Evolutionary conservation across 2,329 filamentous ascomycete species (phyloP), one percentile per base, ranked within the genome.

Genomic region (Rhexocercosporidium sp.): DNA sequence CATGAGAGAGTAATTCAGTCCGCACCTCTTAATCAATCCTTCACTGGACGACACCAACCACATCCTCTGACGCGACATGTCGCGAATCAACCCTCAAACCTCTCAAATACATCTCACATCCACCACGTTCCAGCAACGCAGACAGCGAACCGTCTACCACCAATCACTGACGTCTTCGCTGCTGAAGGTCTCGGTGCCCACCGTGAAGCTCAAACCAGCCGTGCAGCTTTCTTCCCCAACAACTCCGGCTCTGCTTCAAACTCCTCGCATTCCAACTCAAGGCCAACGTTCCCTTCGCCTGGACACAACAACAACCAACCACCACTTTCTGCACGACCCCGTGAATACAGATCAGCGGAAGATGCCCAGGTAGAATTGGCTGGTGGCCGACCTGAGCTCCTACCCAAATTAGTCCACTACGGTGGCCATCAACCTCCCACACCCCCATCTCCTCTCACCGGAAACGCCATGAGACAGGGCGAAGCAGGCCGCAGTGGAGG

Each of bases 1-100:
- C 90, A 94, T 76, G 96, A 99, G 83, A 88, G 96, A 73, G 94
- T 98, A 41, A 96, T 99, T 69, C 96, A 99, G 80, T 99, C 96
- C 3, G 96, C 96, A 8, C 96, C 96, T 18, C 86, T 99, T 27
- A 90, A 96, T 74, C 95, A 97, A 78, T 96, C 93, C 44, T 99
- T 99, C 78, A 97, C 96, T 8, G 94, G 95, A 68, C 89, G 96
- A 68, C 90, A 96, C 77, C 89, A 94, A 74, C 87, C 90, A 5
- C 90, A 91, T 72, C 91, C 92, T 0, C 81, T 92, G 66, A 92
- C 91, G 53, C 88, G 93, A 61, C 93, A 96, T 78, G 84, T 94
- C 64, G 86, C 88, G 74, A 94, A 95, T 77, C 92, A 94, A 70
- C 90, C 92, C 8, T 94, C 93, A 11, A 93, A 92, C 69, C 85